Evolutionary conservation across 805 yeast genomes (phyloP).

Genomic region (Lipomyces sp.): DNA sequence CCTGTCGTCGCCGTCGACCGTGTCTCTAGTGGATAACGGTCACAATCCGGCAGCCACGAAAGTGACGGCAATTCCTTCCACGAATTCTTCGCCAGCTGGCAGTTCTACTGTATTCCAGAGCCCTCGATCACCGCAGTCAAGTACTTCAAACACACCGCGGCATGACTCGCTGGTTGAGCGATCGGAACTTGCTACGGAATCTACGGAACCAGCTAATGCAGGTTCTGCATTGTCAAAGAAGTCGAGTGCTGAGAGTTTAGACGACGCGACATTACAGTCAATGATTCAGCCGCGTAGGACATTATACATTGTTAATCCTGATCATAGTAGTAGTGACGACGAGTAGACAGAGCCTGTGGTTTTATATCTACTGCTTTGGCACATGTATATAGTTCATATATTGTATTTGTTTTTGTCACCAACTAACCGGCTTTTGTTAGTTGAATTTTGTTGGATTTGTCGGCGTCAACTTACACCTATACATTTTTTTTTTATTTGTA

Average conservation of each 20-base stretch:
- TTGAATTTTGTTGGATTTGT: no score
- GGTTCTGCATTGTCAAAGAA: not conserved
- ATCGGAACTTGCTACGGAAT: constrained; percentile 1
- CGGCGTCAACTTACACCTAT: no score
- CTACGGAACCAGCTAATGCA: not conserved
- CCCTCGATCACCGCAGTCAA: not conserved
- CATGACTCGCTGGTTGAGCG: constrained; percentile 4
- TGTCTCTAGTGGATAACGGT: not conserved
- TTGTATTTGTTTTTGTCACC: no score
- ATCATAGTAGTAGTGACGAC: constrained; percentile 17
- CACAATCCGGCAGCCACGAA: not conserved
- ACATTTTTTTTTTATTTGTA: no score
- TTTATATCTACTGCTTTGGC: no score
- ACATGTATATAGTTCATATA: no score
- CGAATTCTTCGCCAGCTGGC: not conserved
- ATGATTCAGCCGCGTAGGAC: constrained; percentile 11
- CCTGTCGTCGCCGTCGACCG: no score
- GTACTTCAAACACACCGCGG: not conserved
- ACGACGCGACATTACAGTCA: constrained; percentile 8
- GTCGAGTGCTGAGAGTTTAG: constrained; percentile 16
- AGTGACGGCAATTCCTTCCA: not conserved
- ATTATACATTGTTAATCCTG: constrained; percentile 24
- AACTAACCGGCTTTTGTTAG: no score
- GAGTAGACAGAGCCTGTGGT: not conserved
- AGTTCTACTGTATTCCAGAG: not conserved